phyloP scores from a whole-genome alignment of 140 eudicot genomes.

The Erigeron philadelphicus region DNA sequence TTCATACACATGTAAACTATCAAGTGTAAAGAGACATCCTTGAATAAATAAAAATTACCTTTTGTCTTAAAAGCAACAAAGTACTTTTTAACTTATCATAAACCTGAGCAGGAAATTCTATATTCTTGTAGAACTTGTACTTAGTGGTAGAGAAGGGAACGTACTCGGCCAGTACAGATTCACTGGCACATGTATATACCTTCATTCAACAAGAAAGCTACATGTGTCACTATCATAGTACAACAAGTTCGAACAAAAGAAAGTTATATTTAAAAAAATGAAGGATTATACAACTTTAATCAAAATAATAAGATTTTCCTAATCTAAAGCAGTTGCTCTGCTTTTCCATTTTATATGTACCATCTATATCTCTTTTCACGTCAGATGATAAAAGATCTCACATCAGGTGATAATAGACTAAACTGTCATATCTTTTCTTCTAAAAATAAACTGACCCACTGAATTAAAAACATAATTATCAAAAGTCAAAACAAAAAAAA shows the following conservation, averaged over 20 bases:
- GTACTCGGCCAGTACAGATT: constrained; percentile 49
- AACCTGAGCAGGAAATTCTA: constrained; percentile 27
- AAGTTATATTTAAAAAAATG: not conserved
- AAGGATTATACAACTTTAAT: not conserved
- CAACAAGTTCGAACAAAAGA: not conserved
- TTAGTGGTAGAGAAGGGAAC: constrained; percentile 47
- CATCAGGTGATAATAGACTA: not conserved
- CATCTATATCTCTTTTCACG: not conserved
- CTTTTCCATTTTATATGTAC: not conserved
- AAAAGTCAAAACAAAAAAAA: not conserved
- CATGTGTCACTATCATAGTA: constrained; percentile 8
- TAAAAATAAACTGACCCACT: not conserved
- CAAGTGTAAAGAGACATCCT: not conserved
- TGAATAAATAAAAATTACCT: constrained; percentile 37
- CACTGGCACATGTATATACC: constrained; percentile 74
- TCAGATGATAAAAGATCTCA: not conserved
- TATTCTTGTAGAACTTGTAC: constrained; percentile 36
- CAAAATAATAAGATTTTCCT: not conserved
- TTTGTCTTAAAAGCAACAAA: constrained; percentile 31
- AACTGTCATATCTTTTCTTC: not conserved
- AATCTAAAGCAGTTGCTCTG: not conserved
- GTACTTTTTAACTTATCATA: constrained; percentile 15
- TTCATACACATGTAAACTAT: not conserved
- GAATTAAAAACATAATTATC: not conserved
- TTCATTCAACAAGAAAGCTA: constrained; percentile 31